These are phyloP conservation scores for Mollisia scopiformis DNA, from an alignment of 2,329 filamentous ascomycete genomes.

Conservation along the genomic window DNA sequence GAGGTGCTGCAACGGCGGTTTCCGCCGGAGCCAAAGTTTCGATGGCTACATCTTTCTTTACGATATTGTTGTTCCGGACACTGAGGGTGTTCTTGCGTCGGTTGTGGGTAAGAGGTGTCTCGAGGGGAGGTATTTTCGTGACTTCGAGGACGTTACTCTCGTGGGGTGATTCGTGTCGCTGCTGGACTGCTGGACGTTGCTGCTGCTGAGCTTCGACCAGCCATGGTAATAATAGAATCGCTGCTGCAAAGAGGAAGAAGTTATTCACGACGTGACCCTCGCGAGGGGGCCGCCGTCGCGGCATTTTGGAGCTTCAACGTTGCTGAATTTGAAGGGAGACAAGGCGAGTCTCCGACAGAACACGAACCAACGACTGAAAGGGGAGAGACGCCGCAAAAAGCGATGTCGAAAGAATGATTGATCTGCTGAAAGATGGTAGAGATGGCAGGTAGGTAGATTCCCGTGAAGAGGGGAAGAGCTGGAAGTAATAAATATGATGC, in stretches of 20 bases:
- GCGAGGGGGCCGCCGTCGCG: slow-evolving; percentile 63
- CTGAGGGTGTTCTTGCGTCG: slow-evolving; percentile 36
- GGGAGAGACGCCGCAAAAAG: neutral
- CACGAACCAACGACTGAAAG: neutral
- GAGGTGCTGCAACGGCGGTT: slow-evolving; percentile 95
- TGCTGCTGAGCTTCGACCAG: slow-evolving; percentile 68
- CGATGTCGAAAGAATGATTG: neutral
- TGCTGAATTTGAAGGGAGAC: slow-evolving; percentile 28
- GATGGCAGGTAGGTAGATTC: neutral
- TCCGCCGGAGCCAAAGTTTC: slow-evolving; percentile 96
- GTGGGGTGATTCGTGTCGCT: slow-evolving; percentile 34
- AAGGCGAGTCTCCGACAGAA: slow-evolving; percentile 18
- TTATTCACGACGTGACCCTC: slow-evolving; percentile 54
- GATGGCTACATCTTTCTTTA: slow-evolving; percentile 82
- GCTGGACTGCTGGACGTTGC: slow-evolving; percentile 43
- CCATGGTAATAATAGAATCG: slow-evolving; percentile 60
- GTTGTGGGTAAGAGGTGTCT: slow-evolving; percentile 30
- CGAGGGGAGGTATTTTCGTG: slow-evolving; percentile 35
- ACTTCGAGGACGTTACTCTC: slow-evolving; percentile 34
- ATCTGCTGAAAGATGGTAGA: neutral
- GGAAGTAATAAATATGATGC: neutral
- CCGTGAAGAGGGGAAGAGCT: neutral
- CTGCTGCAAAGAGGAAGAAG: slow-evolving; percentile 56
- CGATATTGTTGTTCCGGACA: slow-evolving; percentile 20
- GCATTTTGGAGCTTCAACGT: slow-evolving; percentile 54